A percentile compares a stretch with the other conserved stretches of the same genome.
phyloP scores from a whole-genome alignment of 2,329 filamentous ascomycete genomes.

The Penicillium carneum region DNA sequence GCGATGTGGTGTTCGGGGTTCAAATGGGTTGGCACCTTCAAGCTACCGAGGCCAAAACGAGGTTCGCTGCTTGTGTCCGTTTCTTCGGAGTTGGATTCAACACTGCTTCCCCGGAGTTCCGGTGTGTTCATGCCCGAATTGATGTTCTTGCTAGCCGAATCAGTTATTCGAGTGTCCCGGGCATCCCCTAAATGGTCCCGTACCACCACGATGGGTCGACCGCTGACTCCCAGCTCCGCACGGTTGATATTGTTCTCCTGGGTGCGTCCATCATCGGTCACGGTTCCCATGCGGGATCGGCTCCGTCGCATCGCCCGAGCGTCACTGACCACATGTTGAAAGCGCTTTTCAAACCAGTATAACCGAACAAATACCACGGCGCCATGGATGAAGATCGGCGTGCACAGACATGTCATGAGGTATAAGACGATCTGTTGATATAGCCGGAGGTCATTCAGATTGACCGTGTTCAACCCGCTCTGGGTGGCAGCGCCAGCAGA shows the following conservation, averaged over 20 bases:
- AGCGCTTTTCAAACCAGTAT: conserved; percentile 98
- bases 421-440: conserved; percentile 79
- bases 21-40: conserved; percentile 61
- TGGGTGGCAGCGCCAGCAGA: conserved; percentile 86
- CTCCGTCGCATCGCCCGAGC: conserved; percentile 70
- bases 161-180: conserved; percentile 30
- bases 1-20: conserved; percentile 82
- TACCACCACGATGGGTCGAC: conserved; percentile 50
- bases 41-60: conserved; percentile 61
- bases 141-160: conserved; percentile 30
- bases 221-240: conserved; percentile 50
- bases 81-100: conserved; percentile 28
- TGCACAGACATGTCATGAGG: conserved; percentile 74
- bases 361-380: conserved; percentile 89
- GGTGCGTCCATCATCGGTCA: conserved; percentile 57
- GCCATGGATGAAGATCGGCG: conserved; percentile 83
- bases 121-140: conserved; percentile 39
- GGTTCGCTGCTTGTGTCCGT: conserved; percentile 21
- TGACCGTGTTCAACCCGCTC: conserved; percentile 82
- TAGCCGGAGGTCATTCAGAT: conserved; percentile 71
- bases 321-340: conserved; percentile 81
- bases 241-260: conserved; percentile 36
- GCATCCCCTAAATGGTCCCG: conserved; percentile 45
- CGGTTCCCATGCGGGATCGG: conserved; percentile 66
- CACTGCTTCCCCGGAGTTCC: conserved; percentile 32